phyloP scores from a whole-genome alignment of 1,284 basidiomycete species.

The Boletus mariae region DNA sequence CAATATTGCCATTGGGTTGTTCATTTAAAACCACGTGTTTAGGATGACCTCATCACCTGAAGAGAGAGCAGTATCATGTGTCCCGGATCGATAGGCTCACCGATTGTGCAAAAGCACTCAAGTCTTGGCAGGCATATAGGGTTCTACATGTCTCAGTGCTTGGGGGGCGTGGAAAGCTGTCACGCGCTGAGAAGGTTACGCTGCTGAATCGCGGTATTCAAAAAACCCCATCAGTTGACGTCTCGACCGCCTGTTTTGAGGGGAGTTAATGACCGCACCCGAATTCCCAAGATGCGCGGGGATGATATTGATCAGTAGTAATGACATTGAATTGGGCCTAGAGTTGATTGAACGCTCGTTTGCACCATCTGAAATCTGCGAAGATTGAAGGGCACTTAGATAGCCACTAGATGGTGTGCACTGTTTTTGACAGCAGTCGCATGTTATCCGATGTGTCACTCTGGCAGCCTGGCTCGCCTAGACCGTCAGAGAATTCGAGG shows the following conservation, averaged over 20 bases:
- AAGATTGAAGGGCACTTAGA: conserved; percentile 3
- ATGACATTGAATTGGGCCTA: neutral
- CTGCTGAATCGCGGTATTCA: conserved; percentile 3
- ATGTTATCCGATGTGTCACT: neutral
- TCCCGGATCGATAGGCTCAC: conserved; percentile 1
- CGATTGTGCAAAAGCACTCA: neutral
- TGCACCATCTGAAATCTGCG: conserved; percentile 5
- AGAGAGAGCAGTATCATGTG: conserved; percentile 5
- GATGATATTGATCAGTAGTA: conserved; percentile 2
- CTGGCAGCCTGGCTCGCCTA: neutral
- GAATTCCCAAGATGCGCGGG: conserved; percentile 5
- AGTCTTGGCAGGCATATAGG: neutral
- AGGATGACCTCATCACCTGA: conserved; percentile 2
- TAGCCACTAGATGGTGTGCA: neutral
- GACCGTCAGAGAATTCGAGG: conserved; percentile 4
- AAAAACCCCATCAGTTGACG: neutral
- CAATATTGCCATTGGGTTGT: neutral
- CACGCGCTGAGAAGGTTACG: conserved; percentile 6
- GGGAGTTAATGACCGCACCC: conserved; percentile 18
- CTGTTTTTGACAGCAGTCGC: neutral
- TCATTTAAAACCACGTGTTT: conserved; percentile 6
- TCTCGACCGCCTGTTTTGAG: conserved; percentile 1
- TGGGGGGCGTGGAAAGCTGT: conserved; percentile 6
- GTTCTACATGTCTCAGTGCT: neutral
- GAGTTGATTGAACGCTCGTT: conserved; percentile 8